A percentile compares a stretch with the other conserved stretches of the same genome.
Conservation (phyloP, 768 basidiomycete genomes). For the Termitomyces sp. region DNA sequence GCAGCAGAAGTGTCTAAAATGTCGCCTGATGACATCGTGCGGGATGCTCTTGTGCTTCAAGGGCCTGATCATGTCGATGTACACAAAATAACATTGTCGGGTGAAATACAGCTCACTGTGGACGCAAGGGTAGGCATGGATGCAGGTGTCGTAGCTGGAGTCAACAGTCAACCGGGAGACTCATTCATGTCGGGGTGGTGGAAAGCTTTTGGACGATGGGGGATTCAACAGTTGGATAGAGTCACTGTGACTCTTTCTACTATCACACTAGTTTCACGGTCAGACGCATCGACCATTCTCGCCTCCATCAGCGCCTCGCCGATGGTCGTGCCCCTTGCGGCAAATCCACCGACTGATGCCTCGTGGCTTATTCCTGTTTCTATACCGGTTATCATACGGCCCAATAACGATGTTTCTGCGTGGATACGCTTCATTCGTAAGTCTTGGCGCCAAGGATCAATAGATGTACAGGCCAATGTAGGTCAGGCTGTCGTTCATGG, state of each 20-base stretch:
- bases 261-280: slow-evolving; percentile 45
- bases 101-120: slow-evolving; percentile 58
- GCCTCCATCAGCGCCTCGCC: slow-evolving; percentile 44
- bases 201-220: slow-evolving; percentile 70
- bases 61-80: slow-evolving; percentile 65
- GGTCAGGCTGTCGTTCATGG: slow-evolving; percentile 47
- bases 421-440: slow-evolving; percentile 51
- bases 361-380: slow-evolving; percentile 61
- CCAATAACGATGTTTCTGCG: slow-evolving; percentile 48
- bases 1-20: slow-evolving; percentile 50
- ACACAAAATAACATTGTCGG: slow-evolving; percentile 55
- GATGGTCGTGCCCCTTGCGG: slow-evolving; percentile 54
- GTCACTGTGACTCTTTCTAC: slow-evolving; percentile 55
- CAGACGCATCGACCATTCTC: slow-evolving; percentile 38
- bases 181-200: slow-evolving; percentile 44
- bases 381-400: slow-evolving; percentile 45
- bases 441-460: slow-evolving; percentile 53
- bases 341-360: slow-evolving; percentile 45
- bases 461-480: slow-evolving; percentile 42
- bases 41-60: slow-evolving; percentile 49
- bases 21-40: slow-evolving; percentile 57
- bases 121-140: slow-evolving; percentile 63
- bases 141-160: slow-evolving; percentile 57
- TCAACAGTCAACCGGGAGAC: slow-evolving; percentile 43
- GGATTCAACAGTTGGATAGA: slow-evolving; percentile 51